These are phyloP conservation scores for Psilocybe cyanescens DNA, from an alignment of 768 basidiomycete species.

Conservation along the genomic window DNA sequence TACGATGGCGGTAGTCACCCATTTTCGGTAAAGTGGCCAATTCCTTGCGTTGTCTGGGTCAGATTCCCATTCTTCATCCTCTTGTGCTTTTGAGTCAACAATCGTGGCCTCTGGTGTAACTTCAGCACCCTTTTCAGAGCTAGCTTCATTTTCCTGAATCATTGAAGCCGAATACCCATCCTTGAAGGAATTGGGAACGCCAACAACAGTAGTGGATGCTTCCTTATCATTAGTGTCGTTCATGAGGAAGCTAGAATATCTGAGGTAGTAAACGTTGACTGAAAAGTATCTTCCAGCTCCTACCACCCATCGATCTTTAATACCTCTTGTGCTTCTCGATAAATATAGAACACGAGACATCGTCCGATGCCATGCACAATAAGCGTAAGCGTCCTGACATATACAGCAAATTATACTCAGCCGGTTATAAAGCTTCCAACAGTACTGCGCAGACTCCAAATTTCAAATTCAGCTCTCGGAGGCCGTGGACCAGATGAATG, in stretches of 20 bases:
- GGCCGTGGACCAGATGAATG: no score
- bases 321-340: neutral
- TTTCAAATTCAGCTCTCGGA: no score
- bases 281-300: no score
- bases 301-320: no score
- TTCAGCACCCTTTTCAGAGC: neutral
- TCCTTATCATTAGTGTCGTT: neutral
- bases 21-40: constrained; percentile 1
- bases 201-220: neutral
- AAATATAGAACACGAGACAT: neutral
- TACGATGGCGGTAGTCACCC: constrained; percentile 4
- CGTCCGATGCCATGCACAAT: neutral
- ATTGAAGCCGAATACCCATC: neutral
- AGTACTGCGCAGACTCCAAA: no score
- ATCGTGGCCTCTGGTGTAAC: neutral
- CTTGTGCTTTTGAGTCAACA: neutral
- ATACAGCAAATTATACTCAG: neutral
- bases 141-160: neutral
- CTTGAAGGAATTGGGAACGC: neutral
- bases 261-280: neutral
- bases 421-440: no score
- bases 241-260: neutral
- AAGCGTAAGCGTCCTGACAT: neutral
- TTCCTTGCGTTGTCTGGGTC: constrained; percentile 9
- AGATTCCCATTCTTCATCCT: constrained; percentile 6